Evolutionary conservation across 1,139 yeast species (phyloP), one percentile per base, ranked within the genome.

Genomic region (Maudiozyma humilis): DNA sequence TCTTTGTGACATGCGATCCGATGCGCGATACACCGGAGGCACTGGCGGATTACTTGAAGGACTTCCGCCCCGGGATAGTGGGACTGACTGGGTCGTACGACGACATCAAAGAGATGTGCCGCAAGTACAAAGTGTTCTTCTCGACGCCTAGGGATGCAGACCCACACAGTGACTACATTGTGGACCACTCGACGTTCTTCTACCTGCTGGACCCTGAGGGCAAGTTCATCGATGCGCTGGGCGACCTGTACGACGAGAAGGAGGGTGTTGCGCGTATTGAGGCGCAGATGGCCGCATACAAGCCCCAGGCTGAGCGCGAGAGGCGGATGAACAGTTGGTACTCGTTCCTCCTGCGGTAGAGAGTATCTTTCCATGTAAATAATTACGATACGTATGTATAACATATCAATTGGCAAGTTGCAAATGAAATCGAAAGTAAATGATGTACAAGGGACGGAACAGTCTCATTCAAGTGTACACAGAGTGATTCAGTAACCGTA

Each of bases 171-270:
- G 96, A 91, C 56, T 91, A 91, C 62, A 74, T 91, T 51, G 98
- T 91, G 16, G 98, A 91, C 62, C 98, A 91, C 65, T 87, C 96
- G 6, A 89, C 91, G 47, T 91, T 89, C 75, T 89, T 88, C 66
- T 91, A 91, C 61, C 71, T 91, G 54, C 87, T 91, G 95, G 97
- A 91, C 61, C 89, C 95, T 16, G 97, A 91, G 63, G 98, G 97
- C 41, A 78, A 84, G 55, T 91, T 87, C 59, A 84, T 89, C 44
- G 96, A 91, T 64, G 97, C 91, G 13, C 73, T 91, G 54, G 98
- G 98, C 39, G 79, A 95, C 61, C 91, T 89, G 56, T 87, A 82
- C 53, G 84, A 80, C 43, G 89, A 88, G 18, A 72, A 73, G 30
- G 82, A 82, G 47, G 95, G 94, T 18, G 80, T 81, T n/a, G 78